phyloP scores from a whole-genome alignment of 345 rosid genomes.

The Dipteronia dyeriana region DNA sequence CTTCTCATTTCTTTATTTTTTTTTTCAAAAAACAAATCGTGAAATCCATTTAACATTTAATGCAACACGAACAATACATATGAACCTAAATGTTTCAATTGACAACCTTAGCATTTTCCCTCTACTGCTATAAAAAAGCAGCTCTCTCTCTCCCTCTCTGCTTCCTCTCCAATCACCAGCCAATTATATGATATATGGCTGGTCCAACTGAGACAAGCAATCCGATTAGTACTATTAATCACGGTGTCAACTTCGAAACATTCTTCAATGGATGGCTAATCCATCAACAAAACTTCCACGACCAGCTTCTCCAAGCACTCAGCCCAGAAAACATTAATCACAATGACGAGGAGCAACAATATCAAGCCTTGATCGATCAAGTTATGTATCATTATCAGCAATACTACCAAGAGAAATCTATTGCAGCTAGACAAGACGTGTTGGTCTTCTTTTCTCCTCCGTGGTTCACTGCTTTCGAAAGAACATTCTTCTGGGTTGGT shows the following conservation, averaged over 20 bases:
- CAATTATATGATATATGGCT: neutral
- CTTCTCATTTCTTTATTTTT: too few species aligned
- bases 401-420: conserved; percentile 33
- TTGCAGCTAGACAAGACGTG: conserved; percentile 19
- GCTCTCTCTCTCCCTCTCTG: too few species aligned
- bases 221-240: neutral
- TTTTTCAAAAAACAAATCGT: too few species aligned
- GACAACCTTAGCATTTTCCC: too few species aligned
- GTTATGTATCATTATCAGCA: conserved; percentile 32
- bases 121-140: too few species aligned
- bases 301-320: conserved; percentile 25
- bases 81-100: too few species aligned
- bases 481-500: conserved; percentile 33
- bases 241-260: conserved; percentile 16
- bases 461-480: conserved; percentile 44
- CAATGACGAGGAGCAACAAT: neutral
- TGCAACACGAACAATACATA: too few species aligned
- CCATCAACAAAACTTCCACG: conserved; percentile 20
- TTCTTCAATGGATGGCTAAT: conserved; percentile 41
- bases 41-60: too few species aligned
- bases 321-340: neutral
- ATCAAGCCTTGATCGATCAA: conserved; percentile 20
- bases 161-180: neutral
- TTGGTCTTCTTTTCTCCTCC: conserved; percentile 41
- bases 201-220: neutral